Percentiles rank a stretch among this genome's conserved stretches.
phyloP scores from a whole-genome alignment of 805 yeast genomes.

The Wickerhamomyces mucosus region DNA sequence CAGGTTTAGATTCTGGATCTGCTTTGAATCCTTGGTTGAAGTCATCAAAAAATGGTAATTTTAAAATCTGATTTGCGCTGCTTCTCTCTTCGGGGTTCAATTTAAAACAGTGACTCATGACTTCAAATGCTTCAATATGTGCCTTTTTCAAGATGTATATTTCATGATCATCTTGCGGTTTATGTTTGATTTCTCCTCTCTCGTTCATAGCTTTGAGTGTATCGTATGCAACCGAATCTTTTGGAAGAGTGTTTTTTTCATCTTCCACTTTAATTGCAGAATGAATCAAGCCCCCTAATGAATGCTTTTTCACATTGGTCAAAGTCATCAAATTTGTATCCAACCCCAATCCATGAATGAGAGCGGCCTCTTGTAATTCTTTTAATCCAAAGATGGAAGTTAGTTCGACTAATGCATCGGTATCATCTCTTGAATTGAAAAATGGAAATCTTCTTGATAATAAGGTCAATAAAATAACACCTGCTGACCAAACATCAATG shows the following conservation, averaged over 20 bases:
- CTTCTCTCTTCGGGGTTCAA: conserved; percentile 74
- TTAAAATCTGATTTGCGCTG: conserved; percentile 68
- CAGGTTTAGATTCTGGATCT: too few species aligned
- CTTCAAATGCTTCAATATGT: conserved; percentile 17
- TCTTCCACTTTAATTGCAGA: conserved; percentile 36
- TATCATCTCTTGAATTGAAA: conserved; percentile 89
- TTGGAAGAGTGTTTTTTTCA: conserved; percentile 53
- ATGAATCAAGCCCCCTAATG: conserved; percentile 29
- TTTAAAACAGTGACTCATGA: conserved; percentile 44
- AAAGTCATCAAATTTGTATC: conserved; percentile 54
- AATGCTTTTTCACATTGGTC: conserved; percentile 13
- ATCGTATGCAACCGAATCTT: conserved; percentile 64
- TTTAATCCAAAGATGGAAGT: conserved; percentile 71
- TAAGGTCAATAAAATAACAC: conserved; percentile 68
- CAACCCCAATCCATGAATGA: conserved; percentile 79
- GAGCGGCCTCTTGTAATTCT: conserved; percentile 67
- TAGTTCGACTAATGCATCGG: conserved; percentile 82
- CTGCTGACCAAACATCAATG: conserved; percentile 79
- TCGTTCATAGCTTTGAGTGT: conserved; percentile 33
- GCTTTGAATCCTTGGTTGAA: too few species aligned
- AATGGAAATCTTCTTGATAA: conserved; percentile 80
- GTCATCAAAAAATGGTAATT: conserved; percentile 15
- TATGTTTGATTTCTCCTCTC: conserved; percentile 4
- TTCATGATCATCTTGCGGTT: conserved; percentile 3
- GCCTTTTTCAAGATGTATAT: conserved; percentile 6